These are phyloP conservation scores for Dactylonectria macrodidyma DNA, from an alignment of 2,329 filamentous ascomycete genomes.

Conservation along the genomic window DNA sequence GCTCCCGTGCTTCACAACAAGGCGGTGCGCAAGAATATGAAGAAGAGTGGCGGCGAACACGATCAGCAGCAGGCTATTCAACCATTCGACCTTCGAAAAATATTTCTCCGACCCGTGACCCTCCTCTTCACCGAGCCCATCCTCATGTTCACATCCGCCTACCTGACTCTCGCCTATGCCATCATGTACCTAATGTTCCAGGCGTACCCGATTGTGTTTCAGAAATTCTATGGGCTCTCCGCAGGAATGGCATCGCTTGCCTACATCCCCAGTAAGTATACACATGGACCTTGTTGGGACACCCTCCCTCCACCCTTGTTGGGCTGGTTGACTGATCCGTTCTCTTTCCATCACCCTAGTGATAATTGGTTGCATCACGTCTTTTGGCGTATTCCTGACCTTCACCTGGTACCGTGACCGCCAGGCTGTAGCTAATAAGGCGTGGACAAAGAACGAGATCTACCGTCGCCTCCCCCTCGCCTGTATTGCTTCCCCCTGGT, in stretches of 20 bases:
- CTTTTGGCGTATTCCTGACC: constrained; percentile 43
- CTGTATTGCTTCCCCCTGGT: constrained; percentile 74
- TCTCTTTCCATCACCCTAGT: constrained; percentile 34
- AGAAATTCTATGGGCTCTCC: constrained; percentile 60
- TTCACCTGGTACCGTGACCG: constrained; percentile 50
- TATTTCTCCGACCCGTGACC: constrained; percentile 64
- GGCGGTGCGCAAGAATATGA: constrained; percentile 62
- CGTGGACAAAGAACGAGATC: constrained; percentile 52
- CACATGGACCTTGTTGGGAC: constrained; percentile 30
- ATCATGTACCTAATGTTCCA: constrained; percentile 68
- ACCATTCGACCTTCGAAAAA: constrained; percentile 58
- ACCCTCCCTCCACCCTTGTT: constrained; percentile 42
- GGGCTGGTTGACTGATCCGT: neutral
- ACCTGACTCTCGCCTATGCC: constrained; percentile 66
- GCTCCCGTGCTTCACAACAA: constrained; percentile 65
- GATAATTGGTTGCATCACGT: constrained; percentile 42
- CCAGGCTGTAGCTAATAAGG: constrained; percentile 43
- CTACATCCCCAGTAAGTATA: constrained; percentile 61
- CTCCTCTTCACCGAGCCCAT: constrained; percentile 66
- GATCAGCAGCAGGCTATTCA: constrained; percentile 51
- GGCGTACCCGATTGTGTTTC: constrained; percentile 66
- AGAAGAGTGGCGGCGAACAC: constrained; percentile 54
- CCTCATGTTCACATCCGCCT: constrained; percentile 62
- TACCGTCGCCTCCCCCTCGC: constrained; percentile 57
- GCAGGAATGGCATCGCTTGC: constrained; percentile 62